Percentiles rank a stretch among this genome's conserved stretches.
Conservation (phyloP, 129 eudicot species). For the Pittosporum tobira region DNA sequence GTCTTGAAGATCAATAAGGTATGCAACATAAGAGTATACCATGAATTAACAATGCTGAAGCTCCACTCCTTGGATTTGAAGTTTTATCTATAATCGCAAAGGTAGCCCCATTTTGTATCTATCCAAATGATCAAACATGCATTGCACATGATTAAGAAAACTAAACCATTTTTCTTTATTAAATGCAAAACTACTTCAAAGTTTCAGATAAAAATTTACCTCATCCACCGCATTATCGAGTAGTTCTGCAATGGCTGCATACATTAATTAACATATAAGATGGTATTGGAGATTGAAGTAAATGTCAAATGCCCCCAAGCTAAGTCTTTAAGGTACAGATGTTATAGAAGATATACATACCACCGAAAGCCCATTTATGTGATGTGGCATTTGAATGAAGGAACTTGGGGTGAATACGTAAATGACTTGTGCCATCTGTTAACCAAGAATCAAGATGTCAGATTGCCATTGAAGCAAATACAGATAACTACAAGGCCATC, state of each 20-base stretch:
- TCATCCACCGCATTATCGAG: constrained; percentile 69
- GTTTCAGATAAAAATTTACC: constrained; percentile 22
- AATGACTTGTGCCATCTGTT: constrained; percentile 39
- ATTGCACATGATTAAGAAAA: background rate
- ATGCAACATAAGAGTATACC: constrained; percentile 22
- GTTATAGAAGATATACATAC: constrained; percentile 24
- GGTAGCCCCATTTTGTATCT: constrained; percentile 63
- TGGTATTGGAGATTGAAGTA: background rate
- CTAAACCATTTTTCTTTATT: too few species aligned
- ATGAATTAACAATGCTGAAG: constrained; percentile 44
- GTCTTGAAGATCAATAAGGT: background rate
- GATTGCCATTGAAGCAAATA: background rate
- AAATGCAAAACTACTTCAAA: background rate
- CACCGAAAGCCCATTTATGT: constrained; percentile 77
- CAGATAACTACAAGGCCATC: background rate
- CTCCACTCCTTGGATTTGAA: constrained; percentile 39
- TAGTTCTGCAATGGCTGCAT: constrained; percentile 60
- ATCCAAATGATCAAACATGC: constrained; percentile 11
- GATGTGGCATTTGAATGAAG: constrained; percentile 77
- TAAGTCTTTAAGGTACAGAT: background rate
- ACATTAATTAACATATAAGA: background rate
- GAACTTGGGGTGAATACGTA: constrained; percentile 55
- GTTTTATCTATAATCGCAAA: constrained; percentile 46
- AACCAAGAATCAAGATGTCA: constrained; percentile 13
- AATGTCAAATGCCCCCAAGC: background rate